These are phyloP conservation scores for Populus deltoides DNA, from an alignment of 345 rosid genomes.

Conservation along the genomic window DNA sequence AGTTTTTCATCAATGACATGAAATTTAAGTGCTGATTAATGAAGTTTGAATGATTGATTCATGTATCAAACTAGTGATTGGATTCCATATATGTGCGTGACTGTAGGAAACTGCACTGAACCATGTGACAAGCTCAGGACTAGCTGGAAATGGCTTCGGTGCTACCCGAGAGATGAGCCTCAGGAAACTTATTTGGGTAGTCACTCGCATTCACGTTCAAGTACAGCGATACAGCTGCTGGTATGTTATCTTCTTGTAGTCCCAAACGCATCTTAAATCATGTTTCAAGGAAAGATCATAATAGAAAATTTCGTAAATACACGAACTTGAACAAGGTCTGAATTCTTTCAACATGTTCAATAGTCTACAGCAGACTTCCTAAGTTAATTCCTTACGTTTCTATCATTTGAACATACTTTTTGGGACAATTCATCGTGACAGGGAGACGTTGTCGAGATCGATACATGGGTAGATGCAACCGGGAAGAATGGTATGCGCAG, in stretches of 20 bases:
- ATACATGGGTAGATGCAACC: slow-evolving; percentile 27
- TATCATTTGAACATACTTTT: background rate
- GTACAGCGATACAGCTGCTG: slow-evolving; percentile 23
- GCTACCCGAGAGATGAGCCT: slow-evolving; percentile 25
- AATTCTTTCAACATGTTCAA: background rate
- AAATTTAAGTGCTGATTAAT: background rate
- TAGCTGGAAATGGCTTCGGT: slow-evolving; percentile 22
- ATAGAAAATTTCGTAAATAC: background rate
- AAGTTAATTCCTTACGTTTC: background rate
- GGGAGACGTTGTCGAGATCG: slow-evolving; percentile 30
- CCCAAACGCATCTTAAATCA: background rate
- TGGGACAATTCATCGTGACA: background rate
- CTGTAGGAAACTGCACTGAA: slow-evolving; percentile 24
- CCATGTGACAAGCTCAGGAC: slow-evolving; percentile 26
- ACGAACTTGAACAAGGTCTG: background rate
- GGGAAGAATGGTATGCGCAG: slow-evolving; percentile 29
- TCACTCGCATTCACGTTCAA: slow-evolving; percentile 28
- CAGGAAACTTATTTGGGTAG: slow-evolving; percentile 24
- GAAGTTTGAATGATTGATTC: background rate
- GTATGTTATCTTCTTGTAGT: background rate
- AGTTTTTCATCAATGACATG: too few relatives aligned
- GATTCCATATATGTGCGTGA: background rate
- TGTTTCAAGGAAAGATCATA: background rate
- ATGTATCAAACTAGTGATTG: background rate
- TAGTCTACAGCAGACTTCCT: background rate